Percentiles rank a stretch among this genome's conserved stretches.
These are phyloP conservation scores for Pleurotus pulmonarius DNA, from an alignment of 768 basidiomycete species.

Conservation along the genomic window DNA sequence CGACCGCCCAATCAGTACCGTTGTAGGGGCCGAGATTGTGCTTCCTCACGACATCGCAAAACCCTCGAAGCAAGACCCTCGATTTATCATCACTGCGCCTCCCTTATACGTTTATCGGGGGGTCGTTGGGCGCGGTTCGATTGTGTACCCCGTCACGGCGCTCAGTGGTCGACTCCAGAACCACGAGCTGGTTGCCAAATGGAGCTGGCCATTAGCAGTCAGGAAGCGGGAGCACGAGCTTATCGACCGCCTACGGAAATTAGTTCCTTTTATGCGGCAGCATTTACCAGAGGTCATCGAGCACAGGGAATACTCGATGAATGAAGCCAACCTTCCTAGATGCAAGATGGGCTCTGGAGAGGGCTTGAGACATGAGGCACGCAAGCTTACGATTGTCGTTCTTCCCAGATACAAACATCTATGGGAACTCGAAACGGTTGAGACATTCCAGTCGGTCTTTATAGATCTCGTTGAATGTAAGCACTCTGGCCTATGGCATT, in stretches of 20 bases:
- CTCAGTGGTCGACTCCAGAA: background rate
- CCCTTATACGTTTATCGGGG: constrained; percentile 1
- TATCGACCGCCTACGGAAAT: background rate
- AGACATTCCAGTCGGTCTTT: background rate
- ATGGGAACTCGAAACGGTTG: background rate
- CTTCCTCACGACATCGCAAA: background rate
- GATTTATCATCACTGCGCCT: background rate
- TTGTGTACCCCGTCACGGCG: background rate
- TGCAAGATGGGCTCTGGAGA: background rate
- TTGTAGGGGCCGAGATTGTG: background rate
- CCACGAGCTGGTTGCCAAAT: background rate
- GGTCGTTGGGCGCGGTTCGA: background rate
- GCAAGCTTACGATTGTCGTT: background rate
- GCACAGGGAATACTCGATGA: background rate
- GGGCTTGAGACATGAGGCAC: background rate
- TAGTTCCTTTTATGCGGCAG: background rate
- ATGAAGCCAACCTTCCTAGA: background rate
- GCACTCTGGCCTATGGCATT: background rate
- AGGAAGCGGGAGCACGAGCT: background rate
- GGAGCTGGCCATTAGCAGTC: background rate
- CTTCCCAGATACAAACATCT: constrained; percentile 3
- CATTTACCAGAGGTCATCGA: background rate
- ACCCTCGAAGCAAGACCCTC: background rate
- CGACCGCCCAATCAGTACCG: background rate
- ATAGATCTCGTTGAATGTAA: constrained; percentile 1